These are phyloP conservation scores for Plectosphaerella cucumerina DNA, from an alignment of 2,329 filamentous ascomycete genomes.

Conservation along the genomic window DNA sequence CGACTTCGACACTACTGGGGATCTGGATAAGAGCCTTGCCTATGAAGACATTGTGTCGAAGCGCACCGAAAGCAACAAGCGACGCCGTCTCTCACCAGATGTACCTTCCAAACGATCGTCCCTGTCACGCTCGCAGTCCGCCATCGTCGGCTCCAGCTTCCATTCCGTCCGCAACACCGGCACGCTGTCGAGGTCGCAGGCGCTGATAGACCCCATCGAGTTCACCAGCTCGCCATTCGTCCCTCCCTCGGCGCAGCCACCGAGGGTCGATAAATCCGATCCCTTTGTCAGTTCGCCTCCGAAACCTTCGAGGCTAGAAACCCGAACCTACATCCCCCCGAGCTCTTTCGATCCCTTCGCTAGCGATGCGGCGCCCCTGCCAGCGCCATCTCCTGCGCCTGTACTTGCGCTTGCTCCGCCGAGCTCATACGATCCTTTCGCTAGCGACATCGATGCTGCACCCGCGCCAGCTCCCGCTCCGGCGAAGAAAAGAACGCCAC, in stretches of 20 bases:
- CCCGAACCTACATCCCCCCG: not conserved
- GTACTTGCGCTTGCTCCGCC: not conserved
- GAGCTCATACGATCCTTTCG: constrained; percentile 15
- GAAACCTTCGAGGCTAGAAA: not conserved
- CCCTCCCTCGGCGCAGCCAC: constrained; percentile 5
- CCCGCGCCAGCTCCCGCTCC: not conserved
- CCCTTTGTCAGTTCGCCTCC: constrained; percentile 15
- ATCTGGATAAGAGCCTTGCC: constrained; percentile 20
- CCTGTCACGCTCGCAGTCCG: constrained; percentile 1
- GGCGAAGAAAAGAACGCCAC: not conserved
- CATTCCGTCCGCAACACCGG: not conserved
- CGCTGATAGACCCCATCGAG: constrained; percentile 23
- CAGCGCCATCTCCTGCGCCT: not conserved
- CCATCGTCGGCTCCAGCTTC: not conserved
- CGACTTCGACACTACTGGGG: constrained; percentile 37
- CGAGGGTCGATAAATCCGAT: constrained; percentile 7
- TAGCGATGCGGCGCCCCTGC: constrained; percentile 14
- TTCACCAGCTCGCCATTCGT: constrained; percentile 29
- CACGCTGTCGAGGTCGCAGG: not conserved
- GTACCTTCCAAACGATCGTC: not conserved
- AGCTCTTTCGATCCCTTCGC: constrained; percentile 15
- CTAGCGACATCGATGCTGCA: constrained; percentile 13
- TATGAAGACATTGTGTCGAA: not conserved
- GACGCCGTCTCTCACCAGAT: constrained; percentile 17
- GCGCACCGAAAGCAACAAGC: constrained; percentile 19